A percentile compares a stretch with the other conserved stretches of the same genome.
Evolutionary conservation across 352 stramenopile species (phyloP).

Genomic region (Pythium phragmitis): DNA sequence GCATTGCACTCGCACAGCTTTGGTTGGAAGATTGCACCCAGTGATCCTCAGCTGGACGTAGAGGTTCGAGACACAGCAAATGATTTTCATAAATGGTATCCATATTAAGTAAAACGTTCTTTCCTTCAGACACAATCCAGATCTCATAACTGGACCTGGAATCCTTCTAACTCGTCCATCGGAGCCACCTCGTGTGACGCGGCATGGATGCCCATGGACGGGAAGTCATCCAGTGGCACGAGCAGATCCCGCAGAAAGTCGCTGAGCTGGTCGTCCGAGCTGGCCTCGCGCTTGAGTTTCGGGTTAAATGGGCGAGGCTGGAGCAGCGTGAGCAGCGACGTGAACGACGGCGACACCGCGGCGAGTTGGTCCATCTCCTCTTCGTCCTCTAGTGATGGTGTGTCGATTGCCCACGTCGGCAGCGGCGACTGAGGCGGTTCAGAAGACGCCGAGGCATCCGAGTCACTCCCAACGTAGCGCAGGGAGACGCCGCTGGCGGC

Average conservation of each 20-base stretch:
- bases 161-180: not conserved
- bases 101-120: too few relatives aligned
- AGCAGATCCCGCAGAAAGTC: constrained; percentile 8
- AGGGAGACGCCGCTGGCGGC: not conserved
- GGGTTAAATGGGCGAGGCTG: not conserved
- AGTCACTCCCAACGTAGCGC: not conserved
- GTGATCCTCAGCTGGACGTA: too few relatives aligned
- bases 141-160: not conserved
- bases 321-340: constrained; percentile 7
- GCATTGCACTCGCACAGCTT: too few relatives aligned
- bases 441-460: not conserved
- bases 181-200: not conserved
- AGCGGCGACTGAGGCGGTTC: too few relatives aligned
- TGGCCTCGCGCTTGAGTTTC: not conserved
- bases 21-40: too few relatives aligned
- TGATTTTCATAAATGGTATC: too few relatives aligned
- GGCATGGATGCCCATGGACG: not conserved
- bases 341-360: not conserved
- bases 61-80: too few relatives aligned
- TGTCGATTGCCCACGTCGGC: not conserved
- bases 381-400: not conserved
- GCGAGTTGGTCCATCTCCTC: not conserved
- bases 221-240: not conserved
- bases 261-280: not conserved
- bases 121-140: not conserved